Evolutionary conservation across 371 early-diverging fungal species (phyloP).

Genomic region (Phascolomyces articulosus): DNA sequence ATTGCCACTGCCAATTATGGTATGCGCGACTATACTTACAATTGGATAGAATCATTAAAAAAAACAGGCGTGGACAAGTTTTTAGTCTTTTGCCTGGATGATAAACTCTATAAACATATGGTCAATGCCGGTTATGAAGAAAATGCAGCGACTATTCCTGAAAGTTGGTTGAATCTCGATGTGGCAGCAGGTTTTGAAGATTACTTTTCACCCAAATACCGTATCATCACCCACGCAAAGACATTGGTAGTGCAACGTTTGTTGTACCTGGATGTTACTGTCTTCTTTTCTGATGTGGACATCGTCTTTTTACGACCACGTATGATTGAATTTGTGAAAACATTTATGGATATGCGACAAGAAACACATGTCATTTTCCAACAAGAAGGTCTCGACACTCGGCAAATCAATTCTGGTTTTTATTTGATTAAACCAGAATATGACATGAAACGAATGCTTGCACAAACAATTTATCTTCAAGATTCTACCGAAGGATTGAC

Average conservation of each 20-base stretch:
- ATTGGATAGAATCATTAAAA: slow-evolving; percentile 33
- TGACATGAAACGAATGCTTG: slow-evolving; percentile 36
- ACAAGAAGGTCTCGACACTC: slow-evolving; percentile 39
- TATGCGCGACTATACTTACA: slow-evolving; percentile 30
- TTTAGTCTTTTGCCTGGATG: slow-evolving; percentile 31
- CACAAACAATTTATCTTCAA: slow-evolving; percentile 40
- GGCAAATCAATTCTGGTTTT: slow-evolving; percentile 38
- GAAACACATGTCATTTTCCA: slow-evolving; percentile 46
- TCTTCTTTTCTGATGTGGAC: slow-evolving; percentile 47
- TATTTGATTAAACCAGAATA: slow-evolving; percentile 41
- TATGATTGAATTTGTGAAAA: slow-evolving; percentile 32
- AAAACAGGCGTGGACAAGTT: slow-evolving; percentile 25
- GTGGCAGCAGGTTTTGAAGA: slow-evolving; percentile 20
- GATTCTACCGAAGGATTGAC: slow-evolving; percentile 31
- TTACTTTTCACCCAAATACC: slow-evolving; percentile 12
- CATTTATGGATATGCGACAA: slow-evolving; percentile 27
- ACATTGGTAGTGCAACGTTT: slow-evolving; percentile 46
- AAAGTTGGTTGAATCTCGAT: slow-evolving; percentile 25
- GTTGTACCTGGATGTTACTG: slow-evolving; percentile 38
- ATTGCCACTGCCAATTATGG: slow-evolving; percentile 25
- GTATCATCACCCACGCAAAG: slow-evolving; percentile 29
- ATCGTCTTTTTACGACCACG: slow-evolving; percentile 42
- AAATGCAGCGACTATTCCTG: slow-evolving; percentile 23
- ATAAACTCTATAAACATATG: slow-evolving; percentile 20
- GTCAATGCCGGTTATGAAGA: slow-evolving; percentile 25